phyloP scores from a whole-genome alignment of 1,284 basidiomycete genomes.

The Malassezia slooffiae region DNA sequence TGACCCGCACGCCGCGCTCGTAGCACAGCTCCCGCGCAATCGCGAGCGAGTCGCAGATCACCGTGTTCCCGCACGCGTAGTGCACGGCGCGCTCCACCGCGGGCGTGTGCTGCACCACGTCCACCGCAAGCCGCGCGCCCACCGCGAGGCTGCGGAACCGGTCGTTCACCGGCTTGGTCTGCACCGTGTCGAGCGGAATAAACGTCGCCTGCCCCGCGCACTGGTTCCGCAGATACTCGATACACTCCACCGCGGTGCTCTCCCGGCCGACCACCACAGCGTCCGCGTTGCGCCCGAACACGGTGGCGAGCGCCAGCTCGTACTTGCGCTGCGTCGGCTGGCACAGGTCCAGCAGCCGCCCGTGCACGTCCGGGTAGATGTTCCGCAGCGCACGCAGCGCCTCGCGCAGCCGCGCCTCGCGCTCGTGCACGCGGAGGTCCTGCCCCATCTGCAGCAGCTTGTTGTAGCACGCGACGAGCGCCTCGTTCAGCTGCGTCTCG shows the following conservation, averaged over 20 bases:
- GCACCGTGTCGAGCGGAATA: conserved; percentile 90
- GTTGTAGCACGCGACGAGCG: conserved; percentile 68
- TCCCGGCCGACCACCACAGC: conserved; percentile 92
- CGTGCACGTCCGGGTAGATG: conserved; percentile 49
- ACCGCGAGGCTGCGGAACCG: conserved; percentile 82
- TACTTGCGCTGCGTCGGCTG: conserved; percentile 87
- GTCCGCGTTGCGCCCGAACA: conserved; percentile 87
- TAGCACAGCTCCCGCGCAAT: conserved; percentile 82
- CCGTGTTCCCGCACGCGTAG: conserved; percentile 83
- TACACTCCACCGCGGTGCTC: conserved; percentile 92
- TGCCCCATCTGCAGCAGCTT: conserved; percentile 56
- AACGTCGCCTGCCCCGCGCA: conserved; percentile 91
- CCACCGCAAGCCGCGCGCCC: conserved; percentile 82
- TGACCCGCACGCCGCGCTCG: conserved; percentile 87
- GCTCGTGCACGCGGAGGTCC: conserved; percentile 58
- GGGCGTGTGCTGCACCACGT: conserved; percentile 55
- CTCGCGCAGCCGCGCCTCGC: conserved; percentile 73
- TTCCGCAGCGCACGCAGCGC: conserved; percentile 69
- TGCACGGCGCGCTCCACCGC: conserved; percentile 74
- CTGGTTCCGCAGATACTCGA: conserved; percentile 90
- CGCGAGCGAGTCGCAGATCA: conserved; percentile 90
- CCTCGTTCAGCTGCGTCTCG: conserved; percentile 60
- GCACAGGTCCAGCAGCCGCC: conserved; percentile 81
- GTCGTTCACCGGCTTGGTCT: conserved; percentile 84
- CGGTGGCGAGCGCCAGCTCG: conserved; percentile 82